Base-by-base conservation (phyloP, 2,329 filamentous ascomycete genomes). In the Lasiodiplodia sp. region DNA sequence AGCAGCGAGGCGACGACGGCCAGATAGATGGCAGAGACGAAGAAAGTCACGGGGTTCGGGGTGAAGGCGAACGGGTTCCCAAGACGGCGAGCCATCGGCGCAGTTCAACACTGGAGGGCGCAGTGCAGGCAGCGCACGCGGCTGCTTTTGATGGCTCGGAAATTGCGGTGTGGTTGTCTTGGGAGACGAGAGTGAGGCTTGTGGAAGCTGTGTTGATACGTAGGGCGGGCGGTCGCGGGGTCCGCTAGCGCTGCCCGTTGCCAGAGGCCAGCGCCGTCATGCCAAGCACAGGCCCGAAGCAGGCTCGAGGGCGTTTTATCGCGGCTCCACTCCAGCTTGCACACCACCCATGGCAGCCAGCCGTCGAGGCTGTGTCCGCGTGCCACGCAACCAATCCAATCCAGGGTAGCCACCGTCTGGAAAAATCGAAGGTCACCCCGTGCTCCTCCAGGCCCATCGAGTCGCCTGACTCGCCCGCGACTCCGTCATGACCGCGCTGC, bases 1-100 rank as follows among this genome's bases (percentile, higher is more conserved):
- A 96, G 82, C 66, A 94, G 84, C 69, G 89, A 90, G 52, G 92
- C 87, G 75, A 93, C 82, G 58, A 98, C 82, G 67, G 91, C 91
- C 68, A 96, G 84, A 81, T 98, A 98, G 69, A 93, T 84, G 70
- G 89, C 77, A 14, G 89, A 89, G 52, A 90, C 91, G 83, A 94
- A 91, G 77, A 97, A 85, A 44, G 92, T 94, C 69, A 98, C 95
- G 63, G 93, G 90, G 72, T 88, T 85, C 34, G 93, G 92, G 70
- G 88, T 89, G 81, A 98, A 99, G 70, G 90, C 90, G 75, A 97
- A 74, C 5, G 83, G 84, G 70, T 81, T 82, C 56, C 74, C 73
- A 55, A 75, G 38, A 69, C 76, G 77, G 38, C 40, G 44, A 51
- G 57, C 55, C 57, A 53, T 68, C 28, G 55, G 55, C 53, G 53